These are phyloP conservation scores for Scutellaria barbata DNA, from an alignment of 257 asterid genomes.

Conservation along the genomic window DNA sequence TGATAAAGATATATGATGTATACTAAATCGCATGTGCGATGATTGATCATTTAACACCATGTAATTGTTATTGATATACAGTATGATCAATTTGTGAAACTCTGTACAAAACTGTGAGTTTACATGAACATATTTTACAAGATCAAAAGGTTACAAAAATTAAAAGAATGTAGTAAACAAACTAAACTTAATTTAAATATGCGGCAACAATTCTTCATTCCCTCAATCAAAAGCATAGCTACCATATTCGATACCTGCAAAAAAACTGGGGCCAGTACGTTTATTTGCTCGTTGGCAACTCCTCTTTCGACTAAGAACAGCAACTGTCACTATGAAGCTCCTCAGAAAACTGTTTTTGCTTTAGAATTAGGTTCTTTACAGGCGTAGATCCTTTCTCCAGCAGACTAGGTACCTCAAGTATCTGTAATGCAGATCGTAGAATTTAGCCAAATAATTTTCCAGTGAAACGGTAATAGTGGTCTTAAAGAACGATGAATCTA, in stretches of 20 bases:
- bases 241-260: neutral
- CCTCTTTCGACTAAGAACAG: constrained; percentile 59
- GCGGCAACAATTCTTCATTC: neutral
- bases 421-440: constrained; percentile 46
- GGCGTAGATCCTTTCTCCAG: constrained; percentile 83
- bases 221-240: constrained; percentile 5
- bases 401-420: constrained; percentile 76
- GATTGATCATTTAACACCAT: too few relatives aligned
- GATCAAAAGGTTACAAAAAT: constrained; percentile 26
- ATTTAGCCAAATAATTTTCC: neutral
- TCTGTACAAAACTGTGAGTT: constrained; percentile 9
- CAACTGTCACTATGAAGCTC: constrained; percentile 41
- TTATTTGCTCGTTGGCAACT: neutral
- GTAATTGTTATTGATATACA: too few relatives aligned
- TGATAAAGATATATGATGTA: too few relatives aligned
- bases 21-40: too few relatives aligned
- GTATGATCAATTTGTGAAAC: neutral
- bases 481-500: neutral
- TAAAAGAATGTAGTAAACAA: constrained; percentile 35
- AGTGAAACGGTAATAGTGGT: neutral
- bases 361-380: constrained; percentile 69
- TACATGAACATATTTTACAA: constrained; percentile 18
- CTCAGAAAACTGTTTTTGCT: constrained; percentile 47
- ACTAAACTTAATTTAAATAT: constrained; percentile 30
- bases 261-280: neutral